Evolutionary conservation across 73 alveolate genomes (phyloP).

Genomic region (Paramecium tetraurelia): DNA sequence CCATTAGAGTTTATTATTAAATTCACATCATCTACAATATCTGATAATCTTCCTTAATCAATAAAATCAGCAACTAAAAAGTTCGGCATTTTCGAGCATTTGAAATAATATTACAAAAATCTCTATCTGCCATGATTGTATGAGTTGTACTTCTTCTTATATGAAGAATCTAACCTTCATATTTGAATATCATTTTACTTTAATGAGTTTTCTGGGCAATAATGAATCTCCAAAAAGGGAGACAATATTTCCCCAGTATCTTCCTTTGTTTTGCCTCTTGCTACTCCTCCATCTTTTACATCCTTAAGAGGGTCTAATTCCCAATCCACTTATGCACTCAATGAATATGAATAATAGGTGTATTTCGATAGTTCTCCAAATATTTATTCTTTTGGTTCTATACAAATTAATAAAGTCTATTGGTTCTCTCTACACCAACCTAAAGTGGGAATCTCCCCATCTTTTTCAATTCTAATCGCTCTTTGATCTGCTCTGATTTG

Average conservation of each 20-base stretch:
- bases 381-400: slow-evolving; percentile 7
- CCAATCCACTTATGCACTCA: slow-evolving; percentile 33
- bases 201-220: not conserved
- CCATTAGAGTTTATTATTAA: not conserved
- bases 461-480: not conserved
- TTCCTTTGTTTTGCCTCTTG: not conserved
- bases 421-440: not conserved
- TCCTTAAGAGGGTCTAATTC: not conserved
- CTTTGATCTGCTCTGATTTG: not conserved
- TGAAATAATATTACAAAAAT: not conserved
- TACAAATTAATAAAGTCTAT: not conserved
- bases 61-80: slow-evolving; percentile 25
- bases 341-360: not conserved
- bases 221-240: slow-evolving; percentile 42
- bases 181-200: not conserved
- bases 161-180: not conserved
- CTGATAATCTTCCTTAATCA: slow-evolving; percentile 7
- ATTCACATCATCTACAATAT: not conserved
- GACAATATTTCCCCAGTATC: not conserved
- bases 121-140: not conserved
- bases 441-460: not conserved
- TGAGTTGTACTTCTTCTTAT: not conserved
- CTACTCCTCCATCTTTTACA: not conserved
- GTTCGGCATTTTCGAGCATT: not conserved
- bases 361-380: not conserved